Base-by-base conservation (phyloP, 257 asterid genomes). In the Fraxinus cuspidata region DNA sequence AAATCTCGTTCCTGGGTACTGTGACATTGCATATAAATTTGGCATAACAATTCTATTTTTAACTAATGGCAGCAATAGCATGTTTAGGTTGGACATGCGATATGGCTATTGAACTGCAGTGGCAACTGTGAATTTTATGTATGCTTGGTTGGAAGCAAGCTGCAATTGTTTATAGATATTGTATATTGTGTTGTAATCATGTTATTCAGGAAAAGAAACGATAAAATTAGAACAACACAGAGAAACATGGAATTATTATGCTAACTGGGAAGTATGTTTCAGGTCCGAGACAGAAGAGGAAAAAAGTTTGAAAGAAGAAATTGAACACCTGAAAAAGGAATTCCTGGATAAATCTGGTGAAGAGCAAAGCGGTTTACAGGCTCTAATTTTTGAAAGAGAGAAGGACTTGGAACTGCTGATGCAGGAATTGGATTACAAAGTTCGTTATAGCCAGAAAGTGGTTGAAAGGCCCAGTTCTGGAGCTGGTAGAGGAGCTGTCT, bases 221-320 rank as follows among this genome's bases (percentile, higher is more conserved):
- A 60, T 21, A 10, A 60, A 23, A 2, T 23, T 60, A 25, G 32
- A 28, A 8, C 29, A 25, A 10, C 32, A 60, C 32, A 25, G 68
- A 25, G 16, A 60, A 58, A 60, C 32, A 60, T 60, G 68, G 32
- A 63, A 63, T 21, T 63, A 25, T 63, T 63, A 25, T 23, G 9
- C 68, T 63, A 25, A 63, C 68, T 25, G 68, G 29, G 44, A 29
- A 15, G 38, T 68, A 12, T 79, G 44, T 84, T 87, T 72, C 94
- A 96, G 99, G 94, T 80, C 88, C 4, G 92, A 92, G 77, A 90
- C 93, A 2, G 97, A 93, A 83, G 97, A 92, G 80, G 98, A 96
- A 84, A 96, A 87, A 91, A 91, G 68, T 34, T 71, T 93, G 89
- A 93, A 88, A 81, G 95, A 88, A 84, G 97, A 93, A 78, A 87